Percentiles rank a stretch among this genome's conserved stretches.
Conservation (phyloP, 768 basidiomycete species). For the Suillus weaverae region DNA sequence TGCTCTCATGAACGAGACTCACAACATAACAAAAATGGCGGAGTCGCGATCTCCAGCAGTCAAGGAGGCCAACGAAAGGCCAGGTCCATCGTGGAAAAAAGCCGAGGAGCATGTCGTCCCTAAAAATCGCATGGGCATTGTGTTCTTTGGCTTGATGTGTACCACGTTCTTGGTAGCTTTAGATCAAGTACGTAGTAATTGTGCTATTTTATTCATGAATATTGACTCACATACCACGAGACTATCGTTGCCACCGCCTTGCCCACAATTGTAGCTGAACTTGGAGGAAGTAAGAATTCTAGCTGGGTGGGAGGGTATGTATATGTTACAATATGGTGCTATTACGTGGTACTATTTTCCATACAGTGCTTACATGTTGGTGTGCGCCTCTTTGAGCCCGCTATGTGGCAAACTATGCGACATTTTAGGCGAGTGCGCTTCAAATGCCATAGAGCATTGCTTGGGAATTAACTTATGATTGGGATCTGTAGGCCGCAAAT, state of each 20-base stretch:
- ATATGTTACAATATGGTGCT: neutral
- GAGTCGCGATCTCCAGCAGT: neutral
- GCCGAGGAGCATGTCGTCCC: slow-evolving; percentile 44
- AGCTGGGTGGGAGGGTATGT: slow-evolving; percentile 49
- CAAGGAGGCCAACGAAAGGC: slow-evolving; percentile 14
- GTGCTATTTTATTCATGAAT: neutral
- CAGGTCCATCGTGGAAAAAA: slow-evolving; percentile 38
- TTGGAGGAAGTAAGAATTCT: slow-evolving; percentile 46
- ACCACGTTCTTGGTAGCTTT: slow-evolving; percentile 46
- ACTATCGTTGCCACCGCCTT: slow-evolving; percentile 50
- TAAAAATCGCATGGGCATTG: slow-evolving; percentile 41
- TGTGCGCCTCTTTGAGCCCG: slow-evolving; percentile 41
- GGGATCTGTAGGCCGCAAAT: slow-evolving; percentile 34
- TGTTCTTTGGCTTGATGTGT: slow-evolving; percentile 46
- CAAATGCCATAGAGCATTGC: neutral
- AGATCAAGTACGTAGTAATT: slow-evolving; percentile 38
- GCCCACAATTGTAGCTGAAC: slow-evolving; percentile 47
- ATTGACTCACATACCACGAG: slow-evolving; percentile 17
- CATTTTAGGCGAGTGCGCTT: slow-evolving; percentile 32
- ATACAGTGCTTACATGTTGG: slow-evolving; percentile 47
- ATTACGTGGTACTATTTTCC: neutral
- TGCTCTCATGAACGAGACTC: neutral
- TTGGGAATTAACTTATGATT: neutral
- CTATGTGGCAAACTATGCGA: slow-evolving; percentile 51
- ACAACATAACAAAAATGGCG: neutral